phyloP scores from a whole-genome alignment of 345 rosid species.

The Turritis glabra region DNA sequence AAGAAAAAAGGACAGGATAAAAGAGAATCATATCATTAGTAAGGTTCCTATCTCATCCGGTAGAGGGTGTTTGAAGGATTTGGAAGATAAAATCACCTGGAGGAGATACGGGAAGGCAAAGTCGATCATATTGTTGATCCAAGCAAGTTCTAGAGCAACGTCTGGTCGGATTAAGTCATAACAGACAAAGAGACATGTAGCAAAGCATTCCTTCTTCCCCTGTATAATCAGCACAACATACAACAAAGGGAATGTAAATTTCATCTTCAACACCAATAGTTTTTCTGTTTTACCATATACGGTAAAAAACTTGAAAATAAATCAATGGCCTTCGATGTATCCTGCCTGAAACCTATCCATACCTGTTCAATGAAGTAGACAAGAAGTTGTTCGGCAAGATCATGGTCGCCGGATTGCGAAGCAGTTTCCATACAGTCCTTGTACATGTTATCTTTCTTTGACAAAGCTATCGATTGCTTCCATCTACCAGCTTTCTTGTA shows the following conservation, averaged over 20 bases:
- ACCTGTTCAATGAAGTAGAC: slow-evolving; percentile 98
- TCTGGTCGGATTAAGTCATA: slow-evolving; percentile 86
- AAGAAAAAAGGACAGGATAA: not conserved
- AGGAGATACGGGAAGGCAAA: slow-evolving; percentile 91
- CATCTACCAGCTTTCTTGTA: slow-evolving; percentile 99
- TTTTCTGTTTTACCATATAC: not conserved
- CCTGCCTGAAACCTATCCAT: slow-evolving; percentile 4
- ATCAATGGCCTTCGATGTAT: not conserved
- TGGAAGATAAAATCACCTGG: slow-evolving; percentile 48
- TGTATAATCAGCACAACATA: slow-evolving; percentile 25
- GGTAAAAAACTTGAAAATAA: not conserved
- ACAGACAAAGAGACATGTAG: slow-evolving; percentile 94
- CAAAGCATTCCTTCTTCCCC: slow-evolving; percentile 96
- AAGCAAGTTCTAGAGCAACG: slow-evolving; percentile 83
- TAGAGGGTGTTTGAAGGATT: not conserved
- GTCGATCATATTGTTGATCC: slow-evolving; percentile 90
- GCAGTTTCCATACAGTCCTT: slow-evolving; percentile 99
- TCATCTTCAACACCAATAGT: slow-evolving; percentile 6
- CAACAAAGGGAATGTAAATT: not conserved
- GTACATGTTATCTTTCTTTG: slow-evolving; percentile 91
- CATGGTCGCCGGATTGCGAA: slow-evolving; percentile 97
- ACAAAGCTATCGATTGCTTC: slow-evolving; percentile 97
- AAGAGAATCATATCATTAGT: not conserved
- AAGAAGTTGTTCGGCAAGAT: slow-evolving; percentile 96
- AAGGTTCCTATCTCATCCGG: not conserved